A percentile compares a stretch with the other conserved stretches of the same genome.
phyloP scores from a whole-genome alignment of 1,139 yeast genomes.

The Kluyveromyces sp. region DNA sequence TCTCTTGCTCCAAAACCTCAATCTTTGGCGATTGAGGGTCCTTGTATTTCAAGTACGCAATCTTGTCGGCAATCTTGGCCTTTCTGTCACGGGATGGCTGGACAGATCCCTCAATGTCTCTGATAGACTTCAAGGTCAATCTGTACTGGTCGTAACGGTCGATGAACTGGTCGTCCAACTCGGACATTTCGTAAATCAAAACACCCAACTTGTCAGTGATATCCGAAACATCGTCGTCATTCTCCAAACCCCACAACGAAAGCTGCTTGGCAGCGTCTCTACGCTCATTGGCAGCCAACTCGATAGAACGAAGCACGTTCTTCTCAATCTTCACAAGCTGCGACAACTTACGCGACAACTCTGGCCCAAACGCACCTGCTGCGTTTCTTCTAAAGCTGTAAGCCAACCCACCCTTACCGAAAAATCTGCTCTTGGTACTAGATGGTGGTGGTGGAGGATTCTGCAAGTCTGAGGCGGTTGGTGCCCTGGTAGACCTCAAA shows the following conservation, averaged over 20 bases:
- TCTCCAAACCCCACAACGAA: constrained; percentile 96
- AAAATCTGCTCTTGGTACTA: constrained; percentile 78
- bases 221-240: constrained; percentile 94
- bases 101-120: constrained; percentile 95
- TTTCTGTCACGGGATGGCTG: constrained; percentile 98
- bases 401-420: constrained; percentile 83
- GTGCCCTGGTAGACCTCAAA: constrained; percentile 89
- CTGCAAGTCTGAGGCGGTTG: constrained; percentile 92
- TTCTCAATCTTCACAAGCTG: constrained; percentile 93
- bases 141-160: constrained; percentile 98
- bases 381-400: constrained; percentile 76
- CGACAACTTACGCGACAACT: constrained; percentile 82
- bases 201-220: constrained; percentile 97
- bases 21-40: constrained; percentile 97
- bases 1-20: constrained; percentile 91
- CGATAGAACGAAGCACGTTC: constrained; percentile 90
- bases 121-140: constrained; percentile 85
- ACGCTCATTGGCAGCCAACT: constrained; percentile 89
- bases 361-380: constrained; percentile 95
- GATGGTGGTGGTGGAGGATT: constrained; percentile 94
- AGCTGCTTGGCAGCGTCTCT: constrained; percentile 95
- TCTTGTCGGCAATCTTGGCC: constrained; percentile 94
- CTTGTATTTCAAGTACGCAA: constrained; percentile 95
- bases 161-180: constrained; percentile 94
- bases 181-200: constrained; percentile 91